phyloP scores from a whole-genome alignment of 257 asterid genomes.

The Primulina huaijiensis region DNA sequence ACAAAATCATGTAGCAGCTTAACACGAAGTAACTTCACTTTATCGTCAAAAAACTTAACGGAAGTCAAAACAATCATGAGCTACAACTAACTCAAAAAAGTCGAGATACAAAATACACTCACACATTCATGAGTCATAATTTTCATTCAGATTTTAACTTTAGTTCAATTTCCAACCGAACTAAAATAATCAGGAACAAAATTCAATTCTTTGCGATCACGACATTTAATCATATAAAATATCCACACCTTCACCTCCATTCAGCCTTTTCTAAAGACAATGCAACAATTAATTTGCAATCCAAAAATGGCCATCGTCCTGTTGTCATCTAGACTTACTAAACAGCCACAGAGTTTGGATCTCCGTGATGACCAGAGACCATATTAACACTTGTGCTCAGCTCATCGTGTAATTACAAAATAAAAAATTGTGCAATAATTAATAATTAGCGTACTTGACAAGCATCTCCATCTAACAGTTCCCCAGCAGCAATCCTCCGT shows the following conservation, averaged over 20 bases:
- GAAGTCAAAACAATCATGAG: too few relatives aligned
- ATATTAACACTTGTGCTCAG: neutral
- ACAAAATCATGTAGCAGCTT: too few relatives aligned
- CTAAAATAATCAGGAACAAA: neutral
- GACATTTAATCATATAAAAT: neutral
- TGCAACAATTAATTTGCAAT: constrained; percentile 1
- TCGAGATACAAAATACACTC: too few relatives aligned
- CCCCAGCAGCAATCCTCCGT: constrained; percentile 79
- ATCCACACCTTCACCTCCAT: neutral
- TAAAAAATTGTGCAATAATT: neutral
- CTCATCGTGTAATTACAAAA: neutral
- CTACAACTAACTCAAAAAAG: too few relatives aligned
- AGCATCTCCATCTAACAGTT: constrained; percentile 80
- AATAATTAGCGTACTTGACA: constrained; percentile 41
- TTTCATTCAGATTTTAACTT: too few relatives aligned
- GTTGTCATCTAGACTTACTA: neutral
- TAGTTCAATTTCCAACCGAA: neutral
- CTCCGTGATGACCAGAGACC: neutral
- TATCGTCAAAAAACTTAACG: too few relatives aligned
- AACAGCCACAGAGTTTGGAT: neutral
- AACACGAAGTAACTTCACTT: too few relatives aligned
- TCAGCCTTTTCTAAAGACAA: neutral
- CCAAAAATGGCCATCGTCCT: neutral
- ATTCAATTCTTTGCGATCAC: neutral
- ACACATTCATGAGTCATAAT: too few relatives aligned